Evolutionary conservation across 345 rosid species (phyloP), one percentile per base, ranked within the genome.

Genomic region (Stellera chamaejasme): DNA sequence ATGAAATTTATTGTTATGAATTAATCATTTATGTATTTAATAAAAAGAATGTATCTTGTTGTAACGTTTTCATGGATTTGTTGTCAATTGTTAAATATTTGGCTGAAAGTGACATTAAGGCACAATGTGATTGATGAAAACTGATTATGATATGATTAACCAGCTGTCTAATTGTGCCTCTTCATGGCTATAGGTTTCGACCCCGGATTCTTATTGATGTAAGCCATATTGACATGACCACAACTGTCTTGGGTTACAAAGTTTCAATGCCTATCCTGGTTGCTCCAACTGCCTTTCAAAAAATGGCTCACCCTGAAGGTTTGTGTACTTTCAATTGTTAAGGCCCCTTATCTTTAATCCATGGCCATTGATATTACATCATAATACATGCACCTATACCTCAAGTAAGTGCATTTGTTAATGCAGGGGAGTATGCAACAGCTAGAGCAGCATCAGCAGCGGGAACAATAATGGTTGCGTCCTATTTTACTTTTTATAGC

Each of bases 281-380:
- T 60, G 97, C 98, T 68, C 98, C 97, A 50, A 75, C 95, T 10
- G 98, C 96, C n/a, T 72, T 92, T 83, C 98, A 86, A 80, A 92
- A 88, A 75, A 88, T 92, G 97, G 98, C 96, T 57, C 98, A 88
- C 59, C 95, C 95, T 60, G 93, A 88, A 54, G 98, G 95, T 83
- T 61, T 10, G 46, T 14, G 43, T 49, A 32, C 52, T 49, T 50
- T 32, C 39, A 32, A 32, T 25, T 42, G 13, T 23, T 58, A 6
- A 45, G 11, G 13, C 15, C 14, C 32, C 5, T 15, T 10, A 1
- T 43, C 25, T 13, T 53, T 53, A 32, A 6, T 9, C 43, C 44
- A 19, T 19, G 23, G 23, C 52, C 23, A 32, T 27, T 54, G 6
- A 1, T 6, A 25, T 58, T 59, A 28, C 27, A 25, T 4, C 9